Conservation (phyloP, 345 rosid species). For the Lepidium aucheri region DNA sequence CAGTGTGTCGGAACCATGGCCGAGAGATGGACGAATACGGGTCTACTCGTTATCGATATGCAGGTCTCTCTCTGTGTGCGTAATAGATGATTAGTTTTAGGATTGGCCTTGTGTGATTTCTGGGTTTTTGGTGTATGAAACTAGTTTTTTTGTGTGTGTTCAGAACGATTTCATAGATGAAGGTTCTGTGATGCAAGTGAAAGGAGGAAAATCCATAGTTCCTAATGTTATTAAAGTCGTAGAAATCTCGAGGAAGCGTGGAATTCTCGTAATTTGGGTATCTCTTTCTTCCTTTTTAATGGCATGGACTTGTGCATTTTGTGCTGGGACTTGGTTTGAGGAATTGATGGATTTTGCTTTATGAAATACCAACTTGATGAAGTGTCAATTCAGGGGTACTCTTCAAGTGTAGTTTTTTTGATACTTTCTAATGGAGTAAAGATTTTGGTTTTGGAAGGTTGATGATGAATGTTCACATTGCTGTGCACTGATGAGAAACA, state of each 20-base stretch:
- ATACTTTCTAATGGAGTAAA: not conserved
- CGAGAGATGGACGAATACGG: conserved; percentile 53
- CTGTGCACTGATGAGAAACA: not conserved
- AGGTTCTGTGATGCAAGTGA: conserved; percentile 38
- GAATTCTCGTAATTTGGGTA: conserved; percentile 80
- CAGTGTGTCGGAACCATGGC: conserved; percentile 30
- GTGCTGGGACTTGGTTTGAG: not conserved
- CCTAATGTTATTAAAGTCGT: conserved; percentile 61
- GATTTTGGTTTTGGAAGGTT: not conserved
- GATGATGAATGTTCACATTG: not conserved
- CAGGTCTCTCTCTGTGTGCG: conserved; percentile 40
- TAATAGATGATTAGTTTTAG: not conserved
- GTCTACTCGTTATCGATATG: conserved; percentile 91
- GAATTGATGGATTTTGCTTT: not conserved
- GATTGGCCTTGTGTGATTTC: not conserved
- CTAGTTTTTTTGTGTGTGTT: not conserved
- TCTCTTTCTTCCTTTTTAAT: conserved; percentile 5
- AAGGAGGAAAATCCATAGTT: conserved; percentile 63
- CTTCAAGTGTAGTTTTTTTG: not conserved
- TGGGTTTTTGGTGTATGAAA: not conserved
- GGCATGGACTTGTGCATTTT: not conserved
- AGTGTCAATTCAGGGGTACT: not conserved
- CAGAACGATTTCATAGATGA: conserved; percentile 70
- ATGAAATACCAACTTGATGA: not conserved
- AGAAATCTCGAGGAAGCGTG: conserved; percentile 64